Evolutionary conservation across 352 stramenopile genomes (phyloP), one percentile per base, ranked within the genome.

Genomic region (Phytopythium delawarense): DNA sequence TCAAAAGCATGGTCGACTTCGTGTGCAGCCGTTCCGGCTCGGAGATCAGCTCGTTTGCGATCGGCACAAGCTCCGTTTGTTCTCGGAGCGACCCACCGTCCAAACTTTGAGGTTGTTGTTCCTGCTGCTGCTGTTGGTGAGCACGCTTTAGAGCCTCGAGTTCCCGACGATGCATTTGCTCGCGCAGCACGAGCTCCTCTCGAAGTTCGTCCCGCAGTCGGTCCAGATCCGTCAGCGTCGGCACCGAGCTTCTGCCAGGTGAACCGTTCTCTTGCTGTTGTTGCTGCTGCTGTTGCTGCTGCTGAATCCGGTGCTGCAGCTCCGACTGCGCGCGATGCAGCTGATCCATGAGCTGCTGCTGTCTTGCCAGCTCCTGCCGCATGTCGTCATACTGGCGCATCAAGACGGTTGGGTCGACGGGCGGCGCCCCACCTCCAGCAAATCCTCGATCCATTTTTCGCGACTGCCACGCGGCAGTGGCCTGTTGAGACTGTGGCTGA

Each of bases 381-480:
- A 89, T 80, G 51, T 84, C 71, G 42, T 86, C 66, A 51, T 89
- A 89, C 63, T 87, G 75, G 1, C 68, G 74, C 28, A 76, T 62
- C 25, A 89, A 62, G 23, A 53, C 25, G 0, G 39, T 52, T 2
- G 62, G 42, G 25, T 79, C 69, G 7, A 75, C 30, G 18, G 46
- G 39, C 34, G 57, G 55, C n/a, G 42, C 1, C 20, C 18, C 34
- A n/a, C 16, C 28, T 9, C 16, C 37, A 23, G 42, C 28, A 12
- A 48, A 2, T 12, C 18, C 23, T 25, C n/a, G 55, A 8, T 37
- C 11, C 39, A 61, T 34, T 25, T 61, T 40, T 9, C 18, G 23
- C 18, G 55, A 39, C 18, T 44, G 32, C 40, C 55, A 50, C 55
- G 44, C 44, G 4, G 50, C 8, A 52, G 37, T 12, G 7, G 40